Base-by-base conservation (phyloP, 495 filamentous ascomycete species). In the Jackrogersella multiformis region DNA sequence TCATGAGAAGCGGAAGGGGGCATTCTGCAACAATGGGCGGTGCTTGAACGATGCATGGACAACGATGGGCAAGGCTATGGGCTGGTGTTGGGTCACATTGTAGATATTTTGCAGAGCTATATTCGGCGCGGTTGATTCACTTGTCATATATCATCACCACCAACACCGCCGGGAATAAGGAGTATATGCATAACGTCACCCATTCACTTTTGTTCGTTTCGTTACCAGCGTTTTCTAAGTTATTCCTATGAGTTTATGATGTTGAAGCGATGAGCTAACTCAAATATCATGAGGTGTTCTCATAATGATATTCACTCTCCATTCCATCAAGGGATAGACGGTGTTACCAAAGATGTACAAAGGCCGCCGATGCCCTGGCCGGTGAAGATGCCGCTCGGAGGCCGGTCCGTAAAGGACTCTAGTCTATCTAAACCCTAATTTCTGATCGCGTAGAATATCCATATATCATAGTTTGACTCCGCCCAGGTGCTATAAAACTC, bases 351-450 rank as follows among this genome's bases (percentile, higher is more conserved):
- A 32, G 79, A n/a, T n/a, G n/a, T 30, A 7, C 7, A 30, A 7
- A 30, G 78, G 65, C 78, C 74, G 0, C 72, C 77, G 1, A 72
- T 74, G 1, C 74, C 77, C 1, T 72, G 61, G 46, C 24, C 66
- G 32, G 48, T 69, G 10, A 45, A 23, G 20, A 20, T 68, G 21
- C 32, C 73, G 5, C 68, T 77, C 30, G 55, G 68, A 35, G 71
- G 28, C 6, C 32, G n/a, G n/a, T n/a, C n/a, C n/a, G n/a, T n/a
- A n/a, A n/a, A n/a, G n/a, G n/a, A n/a, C n/a, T n/a, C n/a, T n/a
- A n/a, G n/a, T n/a, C n/a, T n/a, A n/a, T n/a, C n/a, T n/a, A n/a
- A n/a, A n/a, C n/a, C n/a, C n/a, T n/a, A n/a, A n/a, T n/a, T n/a
- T n/a, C n/a, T n/a, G n/a, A n/a, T n/a, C n/a, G n/a, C n/a, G n/a